phyloP scores from a whole-genome alignment of 129 eudicot genomes.

The Lactuca sativa region DNA sequence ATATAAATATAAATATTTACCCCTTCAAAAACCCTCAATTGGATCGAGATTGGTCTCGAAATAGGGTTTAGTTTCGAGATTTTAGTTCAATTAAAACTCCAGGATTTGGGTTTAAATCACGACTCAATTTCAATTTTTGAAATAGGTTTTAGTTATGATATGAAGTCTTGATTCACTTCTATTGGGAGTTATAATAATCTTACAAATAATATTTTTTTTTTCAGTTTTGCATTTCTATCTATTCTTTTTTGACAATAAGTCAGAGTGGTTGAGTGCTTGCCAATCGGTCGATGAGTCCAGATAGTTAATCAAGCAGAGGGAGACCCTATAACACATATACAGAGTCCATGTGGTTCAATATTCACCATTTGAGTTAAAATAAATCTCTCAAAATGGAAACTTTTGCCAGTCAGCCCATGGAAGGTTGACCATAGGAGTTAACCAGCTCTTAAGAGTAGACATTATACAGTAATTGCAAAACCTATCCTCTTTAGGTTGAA shows the following conservation, averaged over 20 bases:
- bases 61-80: conserved; percentile 16
- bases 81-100: background rate
- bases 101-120: conserved; percentile 8
- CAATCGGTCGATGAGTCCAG: conserved; percentile 65
- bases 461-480: conserved; percentile 58
- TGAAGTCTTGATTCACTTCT: background rate
- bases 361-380: conserved; percentile 74
- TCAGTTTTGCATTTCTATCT: conserved; percentile 21
- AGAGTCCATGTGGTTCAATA: conserved; percentile 81
- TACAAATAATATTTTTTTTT: conserved; percentile 5
- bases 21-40: background rate
- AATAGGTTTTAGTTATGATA: background rate
- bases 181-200: background rate
- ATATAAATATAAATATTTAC: background rate
- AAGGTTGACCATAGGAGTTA: conserved; percentile 43
- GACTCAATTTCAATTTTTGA: background rate
- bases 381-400: conserved; percentile 54
- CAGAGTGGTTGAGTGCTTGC: conserved; percentile 53
- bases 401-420: conserved; percentile 38
- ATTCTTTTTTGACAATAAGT: conserved; percentile 67
- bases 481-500: background rate
- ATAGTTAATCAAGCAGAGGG: conserved; percentile 43
- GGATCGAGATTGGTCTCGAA: background rate
- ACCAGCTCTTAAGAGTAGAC: conserved; percentile 46
- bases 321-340: conserved; percentile 62